These are phyloP conservation scores for Ustilago lituana DNA, from an alignment of 1,284 basidiomycete genomes.

Conservation along the genomic window DNA sequence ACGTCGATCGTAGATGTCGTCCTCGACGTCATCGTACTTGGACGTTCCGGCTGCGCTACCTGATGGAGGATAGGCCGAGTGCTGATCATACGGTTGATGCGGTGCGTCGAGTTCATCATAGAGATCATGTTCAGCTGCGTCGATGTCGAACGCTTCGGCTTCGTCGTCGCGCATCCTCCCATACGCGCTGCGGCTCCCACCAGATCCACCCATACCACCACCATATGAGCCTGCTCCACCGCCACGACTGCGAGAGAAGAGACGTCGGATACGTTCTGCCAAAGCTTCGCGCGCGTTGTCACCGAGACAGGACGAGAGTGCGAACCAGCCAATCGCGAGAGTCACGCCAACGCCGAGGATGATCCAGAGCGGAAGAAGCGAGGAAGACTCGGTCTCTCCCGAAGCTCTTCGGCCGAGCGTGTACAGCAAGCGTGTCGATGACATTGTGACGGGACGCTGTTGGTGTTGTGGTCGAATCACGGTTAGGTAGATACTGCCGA, in stretches of 20 bases:
- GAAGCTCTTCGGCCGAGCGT: constrained; percentile 11
- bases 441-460: constrained; percentile 3
- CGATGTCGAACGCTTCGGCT: constrained; percentile 45
- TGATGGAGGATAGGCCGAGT: constrained; percentile 34
- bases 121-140: constrained; percentile 41
- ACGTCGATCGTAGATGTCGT: constrained; percentile 27
- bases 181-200: constrained; percentile 23
- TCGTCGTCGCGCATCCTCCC: constrained; percentile 51
- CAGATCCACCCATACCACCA: constrained; percentile 4
- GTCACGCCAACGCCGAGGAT: constrained; percentile 43
- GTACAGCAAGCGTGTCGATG: neutral
- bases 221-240: constrained; percentile 6
- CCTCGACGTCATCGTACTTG: constrained; percentile 27
- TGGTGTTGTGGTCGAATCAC: neutral
- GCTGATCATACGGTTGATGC: constrained; percentile 32
- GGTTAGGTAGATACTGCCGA: neutral
- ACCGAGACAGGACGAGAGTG: constrained; percentile 48
- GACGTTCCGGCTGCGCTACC: neutral
- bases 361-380: constrained; percentile 46
- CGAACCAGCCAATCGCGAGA: constrained; percentile 46
- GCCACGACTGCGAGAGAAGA: constrained; percentile 23
- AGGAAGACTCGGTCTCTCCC: constrained; percentile 26
- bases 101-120: constrained; percentile 39
- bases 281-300: constrained; percentile 38
- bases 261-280: constrained; percentile 15